Percentiles rank a stretch among this genome's conserved stretches.
Evolutionary conservation across 208 protist genomes (phyloP).

Genomic region (Lotmaria passim): DNA sequence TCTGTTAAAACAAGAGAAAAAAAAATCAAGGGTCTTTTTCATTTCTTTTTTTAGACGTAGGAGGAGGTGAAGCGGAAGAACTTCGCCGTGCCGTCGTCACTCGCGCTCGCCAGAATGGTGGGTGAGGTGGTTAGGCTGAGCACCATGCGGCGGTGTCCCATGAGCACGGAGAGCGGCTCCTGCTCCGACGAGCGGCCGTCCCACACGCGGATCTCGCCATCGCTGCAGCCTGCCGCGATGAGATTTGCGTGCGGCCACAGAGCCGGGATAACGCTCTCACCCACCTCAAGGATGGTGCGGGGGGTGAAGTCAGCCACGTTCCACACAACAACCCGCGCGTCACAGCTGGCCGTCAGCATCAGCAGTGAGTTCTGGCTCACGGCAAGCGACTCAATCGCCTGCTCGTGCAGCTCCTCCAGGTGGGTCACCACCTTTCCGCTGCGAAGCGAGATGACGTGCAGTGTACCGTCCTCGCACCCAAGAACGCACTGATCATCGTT

Average conservation of each 20-base stretch:
- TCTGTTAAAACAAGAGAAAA: too few species aligned
- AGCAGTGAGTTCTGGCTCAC: conserved; percentile 51
- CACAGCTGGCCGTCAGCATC: conserved; percentile 78
- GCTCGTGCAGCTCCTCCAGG: conserved; percentile 75
- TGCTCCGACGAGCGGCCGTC: conserved; percentile 70
- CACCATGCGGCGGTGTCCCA: conserved; percentile 88
- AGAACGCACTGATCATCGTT: conserved; percentile 79
- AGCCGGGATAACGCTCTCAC: conserved; percentile 82
- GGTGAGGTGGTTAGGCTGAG: conserved; percentile 48
- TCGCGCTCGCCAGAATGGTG: conserved; percentile 48
- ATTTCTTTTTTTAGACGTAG: conserved; percentile 12
- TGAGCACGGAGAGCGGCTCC: conserved; percentile 49
- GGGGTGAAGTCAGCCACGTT: conserved; percentile 66
- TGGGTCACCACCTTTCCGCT: conserved; percentile 66
- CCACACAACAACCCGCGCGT: conserved; percentile 86
- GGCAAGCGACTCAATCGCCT: conserved; percentile 82
- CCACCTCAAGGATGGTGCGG: conserved; percentile 60
- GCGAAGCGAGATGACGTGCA: conserved; percentile 79
- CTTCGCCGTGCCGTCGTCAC: conserved; percentile 77
- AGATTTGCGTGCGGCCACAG: conserved; percentile 58
- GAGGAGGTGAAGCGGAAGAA: conserved; percentile 50
- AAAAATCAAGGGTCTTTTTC: too few species aligned
- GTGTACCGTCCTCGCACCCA: conserved; percentile 85
- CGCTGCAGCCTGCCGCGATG: conserved; percentile 79
- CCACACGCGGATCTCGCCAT: conserved; percentile 82